These are phyloP conservation scores for Rhizopogon salebrosus DNA, from an alignment of 768 basidiomycete species.

Conservation along the genomic window DNA sequence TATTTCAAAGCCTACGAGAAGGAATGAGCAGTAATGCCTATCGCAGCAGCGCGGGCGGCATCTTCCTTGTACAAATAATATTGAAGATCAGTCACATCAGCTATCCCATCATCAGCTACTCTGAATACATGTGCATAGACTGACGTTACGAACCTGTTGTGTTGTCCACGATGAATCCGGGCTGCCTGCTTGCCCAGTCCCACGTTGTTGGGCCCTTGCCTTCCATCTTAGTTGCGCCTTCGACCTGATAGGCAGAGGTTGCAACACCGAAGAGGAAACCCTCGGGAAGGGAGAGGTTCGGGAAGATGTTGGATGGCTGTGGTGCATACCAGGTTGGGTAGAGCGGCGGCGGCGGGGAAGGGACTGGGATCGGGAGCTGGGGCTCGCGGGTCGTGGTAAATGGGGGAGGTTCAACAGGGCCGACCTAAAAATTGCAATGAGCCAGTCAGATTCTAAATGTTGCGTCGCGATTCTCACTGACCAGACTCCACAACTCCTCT, in stretches of 20 bases:
- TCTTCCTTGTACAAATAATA: conserved; percentile 53
- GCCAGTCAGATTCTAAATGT: conserved; percentile 21
- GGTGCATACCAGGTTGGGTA: conserved; percentile 45
- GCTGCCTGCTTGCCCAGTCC: conserved; percentile 43
- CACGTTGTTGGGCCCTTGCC: conserved; percentile 44
- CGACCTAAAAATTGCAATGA: conserved; percentile 19
- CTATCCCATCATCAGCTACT: conserved; percentile 16
- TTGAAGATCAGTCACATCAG: conserved; percentile 43
- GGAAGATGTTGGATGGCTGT: conserved; percentile 37
- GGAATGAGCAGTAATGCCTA: conserved; percentile 49
- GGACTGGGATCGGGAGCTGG: conserved; percentile 31
- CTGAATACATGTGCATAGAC: neutral
- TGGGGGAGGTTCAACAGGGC: conserved; percentile 36
- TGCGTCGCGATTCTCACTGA: conserved; percentile 10
- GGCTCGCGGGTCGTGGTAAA: conserved; percentile 41
- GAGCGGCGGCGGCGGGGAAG: conserved; percentile 39
- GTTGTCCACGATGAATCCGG: conserved; percentile 36
- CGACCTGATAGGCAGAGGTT: conserved; percentile 49
- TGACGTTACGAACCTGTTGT: conserved; percentile 30
- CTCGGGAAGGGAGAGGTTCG: conserved; percentile 39
- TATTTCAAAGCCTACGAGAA: conserved; percentile 35
- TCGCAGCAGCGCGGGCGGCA: conserved; percentile 40
- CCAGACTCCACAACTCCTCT: conserved; percentile 38
- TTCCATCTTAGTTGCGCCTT: conserved; percentile 46
- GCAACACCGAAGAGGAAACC: conserved; percentile 49